These are phyloP conservation scores for Pyrenophora teres DNA, from an alignment of 2,329 filamentous ascomycete genomes.

Conservation along the genomic window DNA sequence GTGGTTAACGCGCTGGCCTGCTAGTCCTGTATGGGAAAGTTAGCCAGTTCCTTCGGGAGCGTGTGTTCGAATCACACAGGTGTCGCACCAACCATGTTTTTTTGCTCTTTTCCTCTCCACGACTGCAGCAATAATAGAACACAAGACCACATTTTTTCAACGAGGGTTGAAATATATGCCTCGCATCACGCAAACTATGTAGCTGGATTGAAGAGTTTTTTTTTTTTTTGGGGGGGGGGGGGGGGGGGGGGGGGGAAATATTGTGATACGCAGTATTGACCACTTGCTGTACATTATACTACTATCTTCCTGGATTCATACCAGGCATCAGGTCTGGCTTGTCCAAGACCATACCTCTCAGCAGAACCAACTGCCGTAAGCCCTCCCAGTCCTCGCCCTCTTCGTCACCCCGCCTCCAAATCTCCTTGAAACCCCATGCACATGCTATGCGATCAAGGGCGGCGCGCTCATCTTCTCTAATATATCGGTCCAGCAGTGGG, in stretches of 20 bases:
- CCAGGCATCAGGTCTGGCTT: slow-evolving; percentile 89
- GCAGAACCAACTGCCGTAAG: slow-evolving; percentile 79
- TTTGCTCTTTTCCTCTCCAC: background rate
- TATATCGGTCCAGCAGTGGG: slow-evolving; percentile 78
- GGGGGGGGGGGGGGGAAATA: too few species aligned
- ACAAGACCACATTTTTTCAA: too few species aligned
- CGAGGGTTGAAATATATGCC: too few species aligned
- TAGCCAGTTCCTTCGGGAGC: slow-evolving; percentile 37
- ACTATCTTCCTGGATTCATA: slow-evolving; percentile 62
- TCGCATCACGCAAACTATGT: too few species aligned
- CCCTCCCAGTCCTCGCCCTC: slow-evolving; percentile 88
- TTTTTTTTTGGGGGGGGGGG: too few species aligned
- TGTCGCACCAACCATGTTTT: slow-evolving; percentile 20
- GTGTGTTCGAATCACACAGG: slow-evolving; percentile 38
- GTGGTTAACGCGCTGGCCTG: slow-evolving; percentile 36
- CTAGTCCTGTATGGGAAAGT: slow-evolving; percentile 23
- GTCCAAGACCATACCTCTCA: slow-evolving; percentile 88
- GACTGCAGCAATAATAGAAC: too few species aligned
- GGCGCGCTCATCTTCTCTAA: slow-evolving; percentile 86
- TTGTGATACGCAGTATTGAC: background rate
- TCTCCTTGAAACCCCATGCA: slow-evolving; percentile 89
- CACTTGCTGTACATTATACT: background rate
- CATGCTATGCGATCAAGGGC: slow-evolving; percentile 84
- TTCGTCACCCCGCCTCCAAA: slow-evolving; percentile 81
- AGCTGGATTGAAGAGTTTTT: too few species aligned